Percentiles rank a stretch among this genome's conserved stretches.
Evolutionary conservation across 2,329 filamentous ascomycete species (phyloP).

Genomic region (Huntiella bhutanensis): DNA sequence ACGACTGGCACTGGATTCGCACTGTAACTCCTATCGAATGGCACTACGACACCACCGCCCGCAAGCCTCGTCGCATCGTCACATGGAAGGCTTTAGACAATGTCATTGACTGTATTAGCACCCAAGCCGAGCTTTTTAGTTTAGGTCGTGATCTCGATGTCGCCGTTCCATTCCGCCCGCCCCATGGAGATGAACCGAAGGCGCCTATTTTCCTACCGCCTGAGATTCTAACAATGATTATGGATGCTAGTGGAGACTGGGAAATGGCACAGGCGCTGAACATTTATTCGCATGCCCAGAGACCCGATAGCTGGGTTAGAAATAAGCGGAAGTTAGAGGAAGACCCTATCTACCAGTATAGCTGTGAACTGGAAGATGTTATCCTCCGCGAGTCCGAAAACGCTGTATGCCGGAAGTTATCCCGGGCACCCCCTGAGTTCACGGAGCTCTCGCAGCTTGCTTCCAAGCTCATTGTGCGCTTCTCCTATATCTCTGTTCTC

Average conservation of each 20-base stretch:
- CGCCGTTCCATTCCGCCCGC: conserved; percentile 18
- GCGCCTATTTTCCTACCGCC: conserved; percentile 41
- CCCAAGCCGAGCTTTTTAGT: conserved; percentile 56
- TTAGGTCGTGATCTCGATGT: conserved; percentile 53
- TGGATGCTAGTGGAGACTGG: conserved; percentile 76
- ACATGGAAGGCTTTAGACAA: conserved; percentile 50
- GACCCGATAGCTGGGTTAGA: conserved; percentile 49
- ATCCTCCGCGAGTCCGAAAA: conserved; percentile 54
- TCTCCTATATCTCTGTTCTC: conserved; percentile 63
- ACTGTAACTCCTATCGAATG: conserved; percentile 67
- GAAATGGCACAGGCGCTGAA: conserved; percentile 67
- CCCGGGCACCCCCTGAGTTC: conserved; percentile 50
- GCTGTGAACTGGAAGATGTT: conserved; percentile 68
- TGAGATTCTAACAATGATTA: conserved; percentile 77
- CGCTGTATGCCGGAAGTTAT: conserved; percentile 56
- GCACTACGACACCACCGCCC: conserved; percentile 44
- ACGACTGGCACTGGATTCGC: conserved; percentile 75
- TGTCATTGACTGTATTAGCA: conserved; percentile 54
- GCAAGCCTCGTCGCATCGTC: conserved; percentile 31
- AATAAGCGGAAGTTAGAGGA: conserved; percentile 14
- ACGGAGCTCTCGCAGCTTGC: conserved; percentile 57
- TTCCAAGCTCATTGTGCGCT: conserved; percentile 80
- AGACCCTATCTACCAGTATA: conserved; percentile 29
- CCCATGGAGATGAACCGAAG: conserved; percentile 19
- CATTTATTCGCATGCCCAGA: conserved; percentile 58